Evolutionary conservation across 2,329 filamentous ascomycete genomes (phyloP).

Genomic region (Diaporthe vexans): DNA sequence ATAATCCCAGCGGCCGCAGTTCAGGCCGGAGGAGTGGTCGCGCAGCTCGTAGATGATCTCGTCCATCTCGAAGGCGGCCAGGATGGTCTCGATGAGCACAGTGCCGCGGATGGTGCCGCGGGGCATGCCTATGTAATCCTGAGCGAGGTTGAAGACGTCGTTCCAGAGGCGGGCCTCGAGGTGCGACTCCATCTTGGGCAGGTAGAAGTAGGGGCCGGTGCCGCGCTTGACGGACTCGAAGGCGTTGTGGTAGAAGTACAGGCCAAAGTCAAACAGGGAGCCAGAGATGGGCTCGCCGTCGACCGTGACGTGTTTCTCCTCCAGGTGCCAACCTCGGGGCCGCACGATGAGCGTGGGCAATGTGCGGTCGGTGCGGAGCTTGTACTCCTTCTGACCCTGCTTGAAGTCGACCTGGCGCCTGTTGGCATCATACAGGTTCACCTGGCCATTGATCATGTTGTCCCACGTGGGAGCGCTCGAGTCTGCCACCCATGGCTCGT

Average conservation of each 20-base stretch:
- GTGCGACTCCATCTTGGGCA: slow-evolving; percentile 98
- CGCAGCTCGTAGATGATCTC: slow-evolving; percentile 99
- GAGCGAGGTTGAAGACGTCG: slow-evolving; percentile 94
- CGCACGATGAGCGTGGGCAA: slow-evolving; percentile 93
- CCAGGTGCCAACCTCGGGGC: slow-evolving; percentile 96
- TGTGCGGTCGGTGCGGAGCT: slow-evolving; percentile 89
- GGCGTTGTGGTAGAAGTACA: slow-evolving; percentile 99
- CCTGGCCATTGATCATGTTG: slow-evolving; percentile 98
- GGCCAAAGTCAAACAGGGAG: slow-evolving; percentile 94
- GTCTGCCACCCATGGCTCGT: slow-evolving; percentile 66
- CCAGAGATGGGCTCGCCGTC: slow-evolving; percentile 96
- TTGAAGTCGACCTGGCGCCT: slow-evolving; percentile 96
- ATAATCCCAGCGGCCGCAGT: slow-evolving; percentile 99
- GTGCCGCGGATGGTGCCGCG: slow-evolving; percentile 95
- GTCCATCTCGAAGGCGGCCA: slow-evolving; percentile 99
- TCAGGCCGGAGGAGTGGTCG: slow-evolving; percentile 95
- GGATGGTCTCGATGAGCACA: slow-evolving; percentile 97
- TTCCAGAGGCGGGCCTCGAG: slow-evolving; percentile 98
- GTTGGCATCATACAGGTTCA: slow-evolving; percentile 97
- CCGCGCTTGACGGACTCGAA: slow-evolving; percentile 87
- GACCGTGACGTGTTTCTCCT: slow-evolving; percentile 97
- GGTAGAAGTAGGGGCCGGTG: slow-evolving; percentile 95
- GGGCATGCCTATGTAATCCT: slow-evolving; percentile 91
- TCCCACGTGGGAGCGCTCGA: slow-evolving; percentile 98
- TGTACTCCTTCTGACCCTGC: slow-evolving; percentile 95